Evolutionary conservation across 176 grass and related monocot species (phyloP).

Genomic region (Stipa capillata): DNA sequence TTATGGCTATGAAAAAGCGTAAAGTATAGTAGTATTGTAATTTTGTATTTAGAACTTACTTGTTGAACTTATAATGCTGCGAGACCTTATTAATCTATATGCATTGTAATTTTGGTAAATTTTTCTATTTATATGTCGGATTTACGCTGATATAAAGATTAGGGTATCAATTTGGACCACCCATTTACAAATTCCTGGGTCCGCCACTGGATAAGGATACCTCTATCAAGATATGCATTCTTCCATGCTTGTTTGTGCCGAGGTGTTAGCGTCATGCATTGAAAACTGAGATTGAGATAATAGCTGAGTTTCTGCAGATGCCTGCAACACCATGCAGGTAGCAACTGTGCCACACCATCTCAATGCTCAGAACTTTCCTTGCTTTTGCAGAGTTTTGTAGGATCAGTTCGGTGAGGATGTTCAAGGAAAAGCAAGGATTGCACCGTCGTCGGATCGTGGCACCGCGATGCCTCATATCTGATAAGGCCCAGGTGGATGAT

Average conservation of each 20-base stretch:
- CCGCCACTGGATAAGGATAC: slow-evolving; percentile 35
- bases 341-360: slow-evolving; percentile 18
- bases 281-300: background rate
- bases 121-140: no score
- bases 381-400: slow-evolving; percentile 17
- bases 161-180: no score
- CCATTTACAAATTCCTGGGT: no score
- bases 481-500: slow-evolving; percentile 16
- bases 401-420: background rate
- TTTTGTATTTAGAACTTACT: no score
- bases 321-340: slow-evolving; percentile 20
- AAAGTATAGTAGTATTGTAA: no score
- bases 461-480: slow-evolving; percentile 26
- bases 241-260: background rate
- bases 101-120: no score
- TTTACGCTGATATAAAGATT: no score
- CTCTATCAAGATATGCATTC: slow-evolving; percentile 30
- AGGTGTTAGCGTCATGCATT: slow-evolving; percentile 22
- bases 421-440: slow-evolving; percentile 32
- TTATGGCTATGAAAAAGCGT: no score
- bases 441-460: slow-evolving; percentile 25
- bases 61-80: no score
- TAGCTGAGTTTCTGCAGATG: slow-evolving; percentile 34
- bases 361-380: slow-evolving; percentile 15
- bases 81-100: no score